Conservation (phyloP, 2,329 filamentous ascomycete genomes). For the Xylariaceae sp. region DNA sequence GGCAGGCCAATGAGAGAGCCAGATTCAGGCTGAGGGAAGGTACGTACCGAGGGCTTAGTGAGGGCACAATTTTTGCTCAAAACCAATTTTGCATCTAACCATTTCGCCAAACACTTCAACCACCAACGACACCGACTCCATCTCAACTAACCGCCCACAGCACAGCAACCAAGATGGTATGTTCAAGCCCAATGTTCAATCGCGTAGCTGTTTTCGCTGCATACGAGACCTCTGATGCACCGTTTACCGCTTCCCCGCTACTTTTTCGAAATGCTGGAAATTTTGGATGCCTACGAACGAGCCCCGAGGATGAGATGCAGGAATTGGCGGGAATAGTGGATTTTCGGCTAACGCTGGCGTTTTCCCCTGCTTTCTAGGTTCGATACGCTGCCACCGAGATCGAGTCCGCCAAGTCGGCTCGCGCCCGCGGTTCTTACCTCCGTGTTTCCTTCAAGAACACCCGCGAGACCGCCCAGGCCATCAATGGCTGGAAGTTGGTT, state of each 20-base stretch:
- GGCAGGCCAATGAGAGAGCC: neutral
- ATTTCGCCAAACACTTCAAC: conserved; percentile 39
- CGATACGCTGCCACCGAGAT: conserved; percentile 93
- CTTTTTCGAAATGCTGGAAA: conserved; percentile 1
- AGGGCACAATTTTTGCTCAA: conserved; percentile 38
- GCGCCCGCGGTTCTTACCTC: conserved; percentile 97
- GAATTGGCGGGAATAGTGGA: conserved; percentile 8
- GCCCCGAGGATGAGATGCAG: conserved; percentile 7
- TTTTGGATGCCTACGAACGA: conserved; percentile 1
- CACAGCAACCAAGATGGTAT: conserved; percentile 53
- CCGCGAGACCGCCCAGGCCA: conserved; percentile 97
- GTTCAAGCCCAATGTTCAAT: conserved; percentile 8
- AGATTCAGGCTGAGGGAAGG: conserved; percentile 12
- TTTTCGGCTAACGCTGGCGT: conserved; percentile 21
- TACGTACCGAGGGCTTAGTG: conserved; percentile 35
- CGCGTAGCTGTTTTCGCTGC: conserved; percentile 1
- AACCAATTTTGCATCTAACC: conserved; percentile 43
- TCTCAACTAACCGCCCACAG: conserved; percentile 45
- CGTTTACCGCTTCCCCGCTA: conserved; percentile 6
- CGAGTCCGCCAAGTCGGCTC: conserved; percentile 85
- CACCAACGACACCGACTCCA: conserved; percentile 49
- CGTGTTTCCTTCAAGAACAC: conserved; percentile 99
- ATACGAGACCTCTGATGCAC: conserved; percentile 29
- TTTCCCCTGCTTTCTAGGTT: conserved; percentile 53
- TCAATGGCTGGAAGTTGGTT: conserved; percentile 98